These are phyloP conservation scores for Dissoconium aciculare DNA, from an alignment of 2,329 filamentous ascomycete species.

Conservation along the genomic window DNA sequence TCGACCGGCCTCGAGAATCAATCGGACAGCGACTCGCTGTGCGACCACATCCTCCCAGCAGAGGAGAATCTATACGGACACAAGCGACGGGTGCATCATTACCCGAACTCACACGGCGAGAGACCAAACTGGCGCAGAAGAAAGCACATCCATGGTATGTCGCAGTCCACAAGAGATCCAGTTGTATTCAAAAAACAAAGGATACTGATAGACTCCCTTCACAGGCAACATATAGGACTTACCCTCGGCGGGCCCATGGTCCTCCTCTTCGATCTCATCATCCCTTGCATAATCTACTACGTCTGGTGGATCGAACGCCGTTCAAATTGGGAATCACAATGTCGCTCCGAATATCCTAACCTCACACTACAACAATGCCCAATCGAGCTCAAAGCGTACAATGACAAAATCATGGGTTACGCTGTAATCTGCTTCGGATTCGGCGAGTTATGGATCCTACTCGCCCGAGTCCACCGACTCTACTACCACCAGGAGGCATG, in stretches of 20 bases:
- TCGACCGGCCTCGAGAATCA: neutral
- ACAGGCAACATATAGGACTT: constrained; percentile 14
- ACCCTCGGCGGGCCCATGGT: constrained; percentile 21
- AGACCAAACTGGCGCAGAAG: constrained; percentile 18
- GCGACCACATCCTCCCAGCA: neutral
- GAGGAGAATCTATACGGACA: neutral
- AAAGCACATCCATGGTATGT: constrained; percentile 15
- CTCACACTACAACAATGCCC: constrained; percentile 8
- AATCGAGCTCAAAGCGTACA: constrained; percentile 14
- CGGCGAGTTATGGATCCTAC: constrained; percentile 21
- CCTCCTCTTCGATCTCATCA: constrained; percentile 19
- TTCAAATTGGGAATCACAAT: constrained; percentile 9
- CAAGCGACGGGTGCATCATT: constrained; percentile 8
- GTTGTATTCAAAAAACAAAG: too few relatives aligned
- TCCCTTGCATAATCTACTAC: constrained; percentile 22
- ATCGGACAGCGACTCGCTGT: neutral
- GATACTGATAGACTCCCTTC: constrained; percentile 1
- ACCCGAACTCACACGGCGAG: constrained; percentile 12
- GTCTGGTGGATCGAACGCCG: constrained; percentile 16
- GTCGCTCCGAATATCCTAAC: constrained; percentile 8
- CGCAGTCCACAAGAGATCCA: too few relatives aligned
- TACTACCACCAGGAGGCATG: constrained; percentile 17
- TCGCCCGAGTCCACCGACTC: constrained; percentile 17
- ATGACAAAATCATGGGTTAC: constrained; percentile 19
- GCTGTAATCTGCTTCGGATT: constrained; percentile 20